phyloP scores from a whole-genome alignment of 495 filamentous ascomycete species.

The Parathielavia hyrcaniae region DNA sequence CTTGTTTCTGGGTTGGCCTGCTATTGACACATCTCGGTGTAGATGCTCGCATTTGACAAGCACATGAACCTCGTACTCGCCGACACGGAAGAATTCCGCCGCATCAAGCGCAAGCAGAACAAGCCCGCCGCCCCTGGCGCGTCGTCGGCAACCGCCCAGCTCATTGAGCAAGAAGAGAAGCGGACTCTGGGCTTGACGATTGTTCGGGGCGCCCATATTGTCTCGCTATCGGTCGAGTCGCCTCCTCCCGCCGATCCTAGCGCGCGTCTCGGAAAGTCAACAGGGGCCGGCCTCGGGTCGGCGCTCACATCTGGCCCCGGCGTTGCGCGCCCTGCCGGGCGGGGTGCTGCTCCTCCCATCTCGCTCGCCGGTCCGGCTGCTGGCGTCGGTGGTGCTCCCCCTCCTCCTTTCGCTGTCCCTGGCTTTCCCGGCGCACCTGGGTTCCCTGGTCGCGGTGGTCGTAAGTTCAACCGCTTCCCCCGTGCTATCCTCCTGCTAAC shows the following conservation, averaged over 20 bases:
- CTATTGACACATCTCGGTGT: slow-evolving; percentile 25
- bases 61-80: slow-evolving; percentile 99
- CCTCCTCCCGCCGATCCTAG: slow-evolving; percentile 94
- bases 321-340: slow-evolving; percentile 84
- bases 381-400: slow-evolving; percentile 75
- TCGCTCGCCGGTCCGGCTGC: slow-evolving; percentile 83
- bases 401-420: slow-evolving; percentile 62
- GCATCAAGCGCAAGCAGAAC: slow-evolving; percentile 78
- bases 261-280: slow-evolving; percentile 74
- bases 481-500: neutral
- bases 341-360: slow-evolving; percentile 67
- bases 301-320: slow-evolving; percentile 79
- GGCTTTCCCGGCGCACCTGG: slow-evolving; percentile 65
- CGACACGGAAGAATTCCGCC: slow-evolving; percentile 98
- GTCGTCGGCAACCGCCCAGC: slow-evolving; percentile 45
- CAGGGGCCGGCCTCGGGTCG: slow-evolving; percentile 58
- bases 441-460: slow-evolving; percentile 71
- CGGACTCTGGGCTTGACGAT: slow-evolving; percentile 92
- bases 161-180: slow-evolving; percentile 90
- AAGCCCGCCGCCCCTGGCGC: slow-evolving; percentile 69
- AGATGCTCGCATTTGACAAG: slow-evolving; percentile 43
- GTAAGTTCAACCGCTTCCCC: slow-evolving; percentile 43
- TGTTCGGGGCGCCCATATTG: slow-evolving; percentile 84
- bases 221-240: slow-evolving; percentile 91
- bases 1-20: neutral